A percentile compares a stretch with the other conserved stretches of the same genome.
Evolutionary conservation across 805 yeast genomes (phyloP).

Genomic region (Spathaspora arborariae): DNA sequence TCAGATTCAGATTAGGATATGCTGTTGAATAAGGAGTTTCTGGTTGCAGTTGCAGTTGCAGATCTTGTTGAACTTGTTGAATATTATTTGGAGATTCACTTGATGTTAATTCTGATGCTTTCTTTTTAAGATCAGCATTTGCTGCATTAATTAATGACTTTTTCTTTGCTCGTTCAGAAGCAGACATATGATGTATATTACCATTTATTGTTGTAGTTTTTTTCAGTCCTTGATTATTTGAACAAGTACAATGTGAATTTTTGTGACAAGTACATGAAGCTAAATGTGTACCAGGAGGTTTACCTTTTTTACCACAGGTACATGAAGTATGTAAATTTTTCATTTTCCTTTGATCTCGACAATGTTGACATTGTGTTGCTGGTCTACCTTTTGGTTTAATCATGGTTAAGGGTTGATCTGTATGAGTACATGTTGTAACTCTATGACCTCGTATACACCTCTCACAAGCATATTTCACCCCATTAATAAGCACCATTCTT

Average conservation of each 20-base stretch:
- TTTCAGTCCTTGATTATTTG: conserved; percentile 15
- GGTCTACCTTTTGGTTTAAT: conserved; percentile 98
- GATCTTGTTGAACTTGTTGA: neutral
- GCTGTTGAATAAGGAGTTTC: neutral
- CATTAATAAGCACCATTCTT: conserved; percentile 85
- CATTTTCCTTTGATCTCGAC: conserved; percentile 68
- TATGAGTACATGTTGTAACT: conserved; percentile 89
- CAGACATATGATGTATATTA: conserved; percentile 13
- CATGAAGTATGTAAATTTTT: conserved; percentile 69
- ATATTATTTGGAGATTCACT: neutral
- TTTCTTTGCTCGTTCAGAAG: conserved; percentile 13
- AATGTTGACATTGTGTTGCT: conserved; percentile 84
- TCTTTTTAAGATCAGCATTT: conserved; percentile 10
- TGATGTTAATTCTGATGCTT: neutral
- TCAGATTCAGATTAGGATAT: conserved; percentile 3
- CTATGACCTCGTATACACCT: conserved; percentile 95
- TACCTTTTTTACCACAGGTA: conserved; percentile 58
- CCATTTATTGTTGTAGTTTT: conserved; percentile 7
- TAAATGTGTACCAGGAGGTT: conserved; percentile 35
- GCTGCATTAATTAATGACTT: conserved; percentile 12
- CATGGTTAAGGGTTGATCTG: conserved; percentile 85
- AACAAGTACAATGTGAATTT: conserved; percentile 40
- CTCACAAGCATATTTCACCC: conserved; percentile 94
- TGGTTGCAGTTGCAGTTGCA: conserved; percentile 2
- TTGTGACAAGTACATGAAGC: conserved; percentile 37